Percentiles rank a stretch among this genome's conserved stretches.
phyloP scores from a whole-genome alignment of 768 basidiomycete genomes.

The Mycena crocata region DNA sequence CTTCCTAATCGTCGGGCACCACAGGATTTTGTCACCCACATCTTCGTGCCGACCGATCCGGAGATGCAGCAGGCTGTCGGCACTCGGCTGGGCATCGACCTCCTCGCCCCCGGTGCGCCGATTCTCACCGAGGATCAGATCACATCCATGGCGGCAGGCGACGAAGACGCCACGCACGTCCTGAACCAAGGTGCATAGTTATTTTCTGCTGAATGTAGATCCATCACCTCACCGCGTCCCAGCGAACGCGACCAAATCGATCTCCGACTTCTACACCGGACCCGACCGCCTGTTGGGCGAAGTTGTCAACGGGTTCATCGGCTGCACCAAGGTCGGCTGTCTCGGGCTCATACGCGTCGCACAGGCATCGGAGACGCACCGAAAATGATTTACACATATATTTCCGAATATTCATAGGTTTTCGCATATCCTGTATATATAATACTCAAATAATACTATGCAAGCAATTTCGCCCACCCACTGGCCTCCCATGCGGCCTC shows the following conservation, averaged over 20 bases:
- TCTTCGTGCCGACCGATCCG: slow-evolving; percentile 42
- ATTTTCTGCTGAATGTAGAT: not conserved
- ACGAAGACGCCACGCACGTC: slow-evolving; percentile 33
- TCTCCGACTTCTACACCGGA: slow-evolving; percentile 28
- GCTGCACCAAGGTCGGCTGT: slow-evolving; percentile 17
- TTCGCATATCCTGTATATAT: not conserved
- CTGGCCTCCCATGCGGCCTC: slow-evolving; percentile 78
- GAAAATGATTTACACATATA: slow-evolving; percentile 6
- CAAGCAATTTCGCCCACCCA: slow-evolving; percentile 61
- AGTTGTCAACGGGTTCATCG: slow-evolving; percentile 17
- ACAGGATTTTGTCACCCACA: slow-evolving; percentile 33
- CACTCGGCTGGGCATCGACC: slow-evolving; percentile 39
- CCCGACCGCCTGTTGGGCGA: slow-evolving; percentile 28
- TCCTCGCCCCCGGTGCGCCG: slow-evolving; percentile 36
- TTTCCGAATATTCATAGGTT: not conserved
- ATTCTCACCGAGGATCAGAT: slow-evolving; percentile 41
- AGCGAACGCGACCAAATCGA: slow-evolving; percentile 26
- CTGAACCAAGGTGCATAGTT: slow-evolving; percentile 23
- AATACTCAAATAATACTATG: slow-evolving; percentile 8
- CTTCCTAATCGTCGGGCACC: not conserved
- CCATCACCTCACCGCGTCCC: not conserved
- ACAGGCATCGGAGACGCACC: not conserved
- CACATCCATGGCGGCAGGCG: slow-evolving; percentile 23
- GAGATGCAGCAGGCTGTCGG: slow-evolving; percentile 41
- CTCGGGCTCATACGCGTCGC: slow-evolving; percentile 17